A percentile compares a stretch with the other conserved stretches of the same genome.
phyloP scores from a whole-genome alignment of 1,139 yeast species.

The Eremothecium gossypii region DNA sequence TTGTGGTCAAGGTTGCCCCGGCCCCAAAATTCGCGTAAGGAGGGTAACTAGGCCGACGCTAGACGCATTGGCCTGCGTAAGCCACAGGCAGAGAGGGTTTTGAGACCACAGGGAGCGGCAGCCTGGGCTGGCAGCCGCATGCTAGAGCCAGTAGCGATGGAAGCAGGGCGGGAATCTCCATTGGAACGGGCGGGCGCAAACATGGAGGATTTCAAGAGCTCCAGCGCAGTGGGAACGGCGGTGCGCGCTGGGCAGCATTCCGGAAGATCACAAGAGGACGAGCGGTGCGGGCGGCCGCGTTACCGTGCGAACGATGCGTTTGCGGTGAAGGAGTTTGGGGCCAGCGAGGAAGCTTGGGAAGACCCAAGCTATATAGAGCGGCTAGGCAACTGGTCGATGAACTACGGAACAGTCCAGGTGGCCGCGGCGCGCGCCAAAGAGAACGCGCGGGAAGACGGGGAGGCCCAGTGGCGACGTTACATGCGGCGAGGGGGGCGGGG shows the following conservation, averaged over 20 bases:
- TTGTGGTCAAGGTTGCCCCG: background rate
- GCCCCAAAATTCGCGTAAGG: slow-evolving; percentile 6
- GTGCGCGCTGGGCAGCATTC: background rate
- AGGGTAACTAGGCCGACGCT: slow-evolving; percentile 4
- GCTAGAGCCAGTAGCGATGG: background rate
- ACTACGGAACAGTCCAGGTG: slow-evolving; percentile 21
- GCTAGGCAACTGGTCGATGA: slow-evolving; percentile 19
- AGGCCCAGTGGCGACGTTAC: slow-evolving; percentile 22
- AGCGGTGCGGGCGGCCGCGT: slow-evolving; percentile 1
- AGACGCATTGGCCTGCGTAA: background rate
- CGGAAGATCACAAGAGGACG: background rate
- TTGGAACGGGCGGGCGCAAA: slow-evolving; percentile 16
- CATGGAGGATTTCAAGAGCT: slow-evolving; percentile 17
- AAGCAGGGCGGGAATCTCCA: slow-evolving; percentile 14
- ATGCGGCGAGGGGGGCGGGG: slow-evolving; percentile 7
- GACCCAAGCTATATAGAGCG: slow-evolving; percentile 12
- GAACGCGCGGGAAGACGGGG: slow-evolving; percentile 10
- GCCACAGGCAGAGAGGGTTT: background rate
- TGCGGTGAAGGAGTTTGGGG: slow-evolving; percentile 5
- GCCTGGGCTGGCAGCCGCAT: background rate
- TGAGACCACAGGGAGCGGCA: background rate
- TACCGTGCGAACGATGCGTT: slow-evolving; percentile 5
- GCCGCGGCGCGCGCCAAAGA: slow-evolving; percentile 7
- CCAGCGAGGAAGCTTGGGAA: slow-evolving; percentile 4
- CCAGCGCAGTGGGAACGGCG: slow-evolving; percentile 12